These are phyloP conservation scores for Boechera retrofracta DNA, from an alignment of 345 rosid genomes.

Conservation along the genomic window DNA sequence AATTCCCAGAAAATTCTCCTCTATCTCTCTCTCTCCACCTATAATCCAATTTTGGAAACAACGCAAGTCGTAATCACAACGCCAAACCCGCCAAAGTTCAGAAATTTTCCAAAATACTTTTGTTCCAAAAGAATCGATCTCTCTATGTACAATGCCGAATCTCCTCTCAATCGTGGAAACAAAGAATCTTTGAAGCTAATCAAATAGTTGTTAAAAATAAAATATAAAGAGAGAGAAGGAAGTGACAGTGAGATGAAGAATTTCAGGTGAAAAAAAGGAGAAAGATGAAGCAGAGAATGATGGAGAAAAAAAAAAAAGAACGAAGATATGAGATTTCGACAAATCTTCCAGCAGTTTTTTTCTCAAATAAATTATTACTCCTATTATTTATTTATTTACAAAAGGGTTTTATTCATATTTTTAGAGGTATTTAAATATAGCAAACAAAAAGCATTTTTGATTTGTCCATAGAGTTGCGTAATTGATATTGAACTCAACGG, in stretches of 20 bases:
- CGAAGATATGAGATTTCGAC: slow-evolving; percentile 40
- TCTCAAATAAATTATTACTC: background rate
- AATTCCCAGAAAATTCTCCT: slow-evolving; percentile 11
- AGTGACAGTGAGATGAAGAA: slow-evolving; percentile 49
- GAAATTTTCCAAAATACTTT: background rate
- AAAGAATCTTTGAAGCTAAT: slow-evolving; percentile 46
- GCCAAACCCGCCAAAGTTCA: slow-evolving; percentile 2
- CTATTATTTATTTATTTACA: background rate
- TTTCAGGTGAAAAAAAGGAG: slow-evolving; percentile 43
- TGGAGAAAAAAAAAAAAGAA: background rate
- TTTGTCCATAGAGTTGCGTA: background rate
- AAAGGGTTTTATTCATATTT: slow-evolving; percentile 23
- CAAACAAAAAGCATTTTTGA: slow-evolving; percentile 4
- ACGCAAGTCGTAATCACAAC: slow-evolving; percentile 28
- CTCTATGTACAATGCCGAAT: slow-evolving; percentile 43
- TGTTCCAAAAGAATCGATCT: slow-evolving; percentile 30
- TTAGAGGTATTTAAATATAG: slow-evolving; percentile 42
- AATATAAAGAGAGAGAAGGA: slow-evolving; percentile 13
- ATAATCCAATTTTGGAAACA: slow-evolving; percentile 20
- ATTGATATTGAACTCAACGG: background rate
- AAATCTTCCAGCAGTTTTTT: slow-evolving; percentile 48
- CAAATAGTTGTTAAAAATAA: slow-evolving; percentile 37
- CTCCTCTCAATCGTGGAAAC: slow-evolving; percentile 34
- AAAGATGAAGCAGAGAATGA: slow-evolving; percentile 14
- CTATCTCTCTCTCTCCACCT: slow-evolving; percentile 16